These are phyloP conservation scores for Penicillium expansum DNA, from an alignment of 2,329 filamentous ascomycete species.

Conservation along the genomic window DNA sequence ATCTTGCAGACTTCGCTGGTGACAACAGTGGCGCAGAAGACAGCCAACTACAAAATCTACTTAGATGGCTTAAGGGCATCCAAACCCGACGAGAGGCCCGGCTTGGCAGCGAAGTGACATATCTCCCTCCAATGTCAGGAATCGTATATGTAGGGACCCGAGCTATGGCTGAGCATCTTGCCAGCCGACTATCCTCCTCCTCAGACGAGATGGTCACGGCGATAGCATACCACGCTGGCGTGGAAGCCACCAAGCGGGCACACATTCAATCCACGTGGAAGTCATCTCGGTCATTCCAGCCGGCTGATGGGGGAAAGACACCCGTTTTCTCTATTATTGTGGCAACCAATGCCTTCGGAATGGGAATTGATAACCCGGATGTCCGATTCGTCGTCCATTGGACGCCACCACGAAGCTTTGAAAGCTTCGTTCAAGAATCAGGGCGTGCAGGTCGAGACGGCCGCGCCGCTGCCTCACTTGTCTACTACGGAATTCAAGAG, in stretches of 20 bases:
- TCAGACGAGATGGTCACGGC: conserved; percentile 39
- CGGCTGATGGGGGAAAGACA: conserved; percentile 21
- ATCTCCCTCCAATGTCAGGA: conserved; percentile 41
- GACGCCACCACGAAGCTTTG: conserved; percentile 89
- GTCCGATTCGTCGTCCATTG: conserved; percentile 95
- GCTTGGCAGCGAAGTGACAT: conserved; percentile 30
- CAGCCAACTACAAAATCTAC: conserved; percentile 74
- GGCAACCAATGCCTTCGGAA: conserved; percentile 92
- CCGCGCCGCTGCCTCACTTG: conserved; percentile 78
- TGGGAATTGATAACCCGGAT: conserved; percentile 96
- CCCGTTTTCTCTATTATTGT: conserved; percentile 86
- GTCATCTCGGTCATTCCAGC: conserved; percentile 17
- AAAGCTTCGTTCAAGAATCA: conserved; percentile 94
- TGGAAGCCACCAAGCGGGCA: conserved; percentile 68
- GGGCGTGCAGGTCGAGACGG: conserved; percentile 87
- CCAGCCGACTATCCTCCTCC: conserved; percentile 31
- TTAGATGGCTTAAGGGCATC: conserved; percentile 72
- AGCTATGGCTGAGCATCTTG: conserved; percentile 41
- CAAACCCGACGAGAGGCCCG: conserved; percentile 65
- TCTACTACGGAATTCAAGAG: conserved; percentile 90
- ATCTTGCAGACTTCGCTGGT: conserved; percentile 33
- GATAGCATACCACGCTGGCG: conserved; percentile 55
- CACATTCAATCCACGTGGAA: conserved; percentile 51
- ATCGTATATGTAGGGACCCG: conserved; percentile 49
- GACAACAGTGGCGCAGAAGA: conserved; percentile 41